phyloP scores from a whole-genome alignment of 1,139 yeast species.

The Hemisphaericaspora subhashii region DNA sequence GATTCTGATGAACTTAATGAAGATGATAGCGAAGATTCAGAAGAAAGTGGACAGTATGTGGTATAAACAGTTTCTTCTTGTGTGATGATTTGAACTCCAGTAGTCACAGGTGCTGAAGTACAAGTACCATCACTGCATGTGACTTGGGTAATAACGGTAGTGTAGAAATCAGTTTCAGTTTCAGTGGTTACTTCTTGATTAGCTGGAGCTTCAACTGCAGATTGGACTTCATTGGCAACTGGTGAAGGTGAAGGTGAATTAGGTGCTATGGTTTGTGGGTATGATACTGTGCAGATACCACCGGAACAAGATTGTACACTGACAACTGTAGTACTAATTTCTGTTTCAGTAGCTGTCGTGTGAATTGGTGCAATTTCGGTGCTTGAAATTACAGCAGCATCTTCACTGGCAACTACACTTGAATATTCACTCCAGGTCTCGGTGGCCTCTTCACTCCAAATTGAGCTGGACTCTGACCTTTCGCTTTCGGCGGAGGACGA shows the following conservation, averaged over 20 bases:
- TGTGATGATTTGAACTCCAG: conserved; percentile 35
- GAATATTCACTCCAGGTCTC: too few species aligned
- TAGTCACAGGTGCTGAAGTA: conserved; percentile 27
- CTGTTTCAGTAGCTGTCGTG: conserved; percentile 12
- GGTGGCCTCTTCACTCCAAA: too few species aligned
- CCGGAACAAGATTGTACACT: conserved; percentile 25
- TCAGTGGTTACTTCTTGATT: conserved; percentile 22
- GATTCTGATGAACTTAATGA: conserved; percentile 3
- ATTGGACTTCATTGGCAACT: too few species aligned
- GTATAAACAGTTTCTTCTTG: conserved; percentile 12
- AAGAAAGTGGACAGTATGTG: conserved; percentile 19
- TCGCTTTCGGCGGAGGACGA: conserved; percentile 11
- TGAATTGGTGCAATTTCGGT: conserved; percentile 5
- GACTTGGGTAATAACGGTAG: conserved; percentile 10
- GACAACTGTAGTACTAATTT: conserved; percentile 17
- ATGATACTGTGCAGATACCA: conserved; percentile 28
- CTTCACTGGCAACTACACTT: background rate
- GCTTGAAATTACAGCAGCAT: too few species aligned
- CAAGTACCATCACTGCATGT: conserved; percentile 23
- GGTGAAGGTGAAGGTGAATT: too few species aligned
- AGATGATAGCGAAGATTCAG: conserved; percentile 12
- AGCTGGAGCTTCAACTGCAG: too few species aligned
- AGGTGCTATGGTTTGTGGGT: too few species aligned
- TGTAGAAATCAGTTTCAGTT: conserved; percentile 26
- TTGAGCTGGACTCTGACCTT: conserved; percentile 11